phyloP scores from a whole-genome alignment of 2,329 filamentous ascomycete genomes.

The Cadophora sp. region DNA sequence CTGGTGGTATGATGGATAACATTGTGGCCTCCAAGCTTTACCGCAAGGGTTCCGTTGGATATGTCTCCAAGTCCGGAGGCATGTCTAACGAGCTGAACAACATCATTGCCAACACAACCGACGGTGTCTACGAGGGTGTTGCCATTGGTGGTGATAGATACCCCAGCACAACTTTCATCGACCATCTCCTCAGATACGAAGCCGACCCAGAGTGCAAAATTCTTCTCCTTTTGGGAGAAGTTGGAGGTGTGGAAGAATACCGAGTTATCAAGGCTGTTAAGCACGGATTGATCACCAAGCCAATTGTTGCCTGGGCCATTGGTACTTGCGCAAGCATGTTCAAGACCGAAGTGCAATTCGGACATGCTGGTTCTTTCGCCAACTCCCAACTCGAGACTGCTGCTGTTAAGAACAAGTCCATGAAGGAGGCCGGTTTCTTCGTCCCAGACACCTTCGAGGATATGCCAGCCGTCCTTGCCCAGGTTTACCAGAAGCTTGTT shows the following conservation, averaged over 20 bases:
- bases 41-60: slow-evolving; percentile 97
- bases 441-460: slow-evolving; percentile 98
- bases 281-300: slow-evolving; percentile 94
- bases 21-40: slow-evolving; percentile 99
- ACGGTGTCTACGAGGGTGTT: slow-evolving; percentile 98
- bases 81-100: slow-evolving; percentile 99
- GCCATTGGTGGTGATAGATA: slow-evolving; percentile 99
- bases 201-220: slow-evolving; percentile 98
- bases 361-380: slow-evolving; percentile 97
- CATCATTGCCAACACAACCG: slow-evolving; percentile 94
- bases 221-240: slow-evolving; percentile 92
- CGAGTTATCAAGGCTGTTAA: slow-evolving; percentile 98
- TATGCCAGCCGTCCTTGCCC: slow-evolving; percentile 76
- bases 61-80: slow-evolving; percentile 99
- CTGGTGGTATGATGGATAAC: slow-evolving; percentile 99
- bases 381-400: slow-evolving; percentile 99
- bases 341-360: slow-evolving; percentile 99
- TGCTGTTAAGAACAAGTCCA: slow-evolving; percentile 93
- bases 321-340: slow-evolving; percentile 99
- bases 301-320: slow-evolving; percentile 98
- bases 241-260: slow-evolving; percentile 99
- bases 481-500: slow-evolving; percentile 89
- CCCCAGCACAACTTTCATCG: slow-evolving; percentile 98
- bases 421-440: slow-evolving; percentile 93
- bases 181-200: slow-evolving; percentile 96